Percentiles rank a stretch among this genome's conserved stretches.
Conservation (phyloP, 2,329 filamentous ascomycete species). For the Cercospora janseana region DNA sequence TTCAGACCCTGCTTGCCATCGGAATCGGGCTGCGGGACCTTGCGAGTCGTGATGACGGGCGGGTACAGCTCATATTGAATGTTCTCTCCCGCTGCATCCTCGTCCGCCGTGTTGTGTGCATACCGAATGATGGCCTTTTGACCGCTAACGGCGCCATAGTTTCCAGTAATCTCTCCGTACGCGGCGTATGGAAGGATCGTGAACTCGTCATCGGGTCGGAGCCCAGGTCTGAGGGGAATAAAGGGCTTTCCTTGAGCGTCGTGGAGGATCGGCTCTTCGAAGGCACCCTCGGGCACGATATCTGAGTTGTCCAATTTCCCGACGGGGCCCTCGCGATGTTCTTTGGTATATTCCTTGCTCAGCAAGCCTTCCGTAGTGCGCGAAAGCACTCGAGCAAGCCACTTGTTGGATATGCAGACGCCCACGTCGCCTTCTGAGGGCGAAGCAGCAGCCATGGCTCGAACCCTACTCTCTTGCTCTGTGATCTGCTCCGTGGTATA, state of each 20-base stretch:
- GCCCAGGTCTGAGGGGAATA: constrained; percentile 69
- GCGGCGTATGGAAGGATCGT: constrained; percentile 74
- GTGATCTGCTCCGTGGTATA: constrained; percentile 45
- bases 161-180: constrained; percentile 76
- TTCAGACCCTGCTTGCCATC: constrained; percentile 1
- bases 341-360: constrained; percentile 57
- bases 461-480: constrained; percentile 72
- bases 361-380: constrained; percentile 60
- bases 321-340: constrained; percentile 61
- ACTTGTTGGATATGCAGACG: constrained; percentile 74
- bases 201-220: constrained; percentile 65
- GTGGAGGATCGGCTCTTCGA: constrained; percentile 27
- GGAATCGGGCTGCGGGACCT: constrained; percentile 57
- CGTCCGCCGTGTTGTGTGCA: constrained; percentile 71
- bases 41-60: constrained; percentile 79
- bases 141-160: constrained; percentile 73
- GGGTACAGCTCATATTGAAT: constrained; percentile 81
- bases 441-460: constrained; percentile 51
- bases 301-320: constrained; percentile 86
- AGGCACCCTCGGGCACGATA: constrained; percentile 55
- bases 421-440: constrained; percentile 70
- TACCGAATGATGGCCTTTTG: constrained; percentile 66
- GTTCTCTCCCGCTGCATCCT: constrained; percentile 58
- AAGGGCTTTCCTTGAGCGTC: constrained; percentile 47
- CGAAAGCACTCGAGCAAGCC: constrained; percentile 72